These are phyloP conservation scores for Cyclotella atomus DNA, from an alignment of 108 stramenopile species.

Conservation along the genomic window DNA sequence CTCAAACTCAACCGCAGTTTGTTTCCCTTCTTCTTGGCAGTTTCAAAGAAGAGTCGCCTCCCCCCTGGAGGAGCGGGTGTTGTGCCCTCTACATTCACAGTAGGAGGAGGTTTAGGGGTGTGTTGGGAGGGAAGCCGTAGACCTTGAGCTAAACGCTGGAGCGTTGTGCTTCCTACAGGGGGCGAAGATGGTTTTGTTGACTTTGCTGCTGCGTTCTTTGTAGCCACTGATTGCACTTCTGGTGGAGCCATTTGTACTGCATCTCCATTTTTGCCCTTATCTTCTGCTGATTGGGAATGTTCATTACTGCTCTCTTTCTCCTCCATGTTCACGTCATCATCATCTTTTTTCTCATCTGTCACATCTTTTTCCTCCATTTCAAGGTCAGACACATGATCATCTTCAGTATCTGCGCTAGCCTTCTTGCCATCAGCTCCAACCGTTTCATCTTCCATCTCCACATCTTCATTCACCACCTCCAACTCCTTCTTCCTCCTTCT, in stretches of 20 bases:
- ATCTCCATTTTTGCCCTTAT: background rate
- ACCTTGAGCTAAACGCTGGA: conserved; percentile 14
- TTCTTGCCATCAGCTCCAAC: background rate
- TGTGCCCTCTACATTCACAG: background rate
- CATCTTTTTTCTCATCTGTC: background rate
- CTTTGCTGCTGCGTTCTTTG: background rate
- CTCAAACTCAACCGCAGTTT: background rate
- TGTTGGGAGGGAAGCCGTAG: conserved; percentile 45
- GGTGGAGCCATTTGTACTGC: background rate
- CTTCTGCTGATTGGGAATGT: background rate
- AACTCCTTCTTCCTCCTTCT: background rate
- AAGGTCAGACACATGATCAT: too few species aligned
- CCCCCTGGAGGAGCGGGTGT: conserved; percentile 29
- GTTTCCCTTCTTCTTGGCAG: conserved; percentile 14
- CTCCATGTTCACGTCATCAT: conserved; percentile 5
- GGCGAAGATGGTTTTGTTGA: background rate
- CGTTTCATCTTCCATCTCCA: background rate
- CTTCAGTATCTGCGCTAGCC: too few species aligned
- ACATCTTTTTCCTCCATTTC: background rate
- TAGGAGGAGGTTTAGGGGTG: conserved; percentile 24
- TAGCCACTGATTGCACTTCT: background rate
- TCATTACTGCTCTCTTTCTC: background rate
- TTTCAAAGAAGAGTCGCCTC: conserved; percentile 36
- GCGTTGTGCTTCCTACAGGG: background rate
- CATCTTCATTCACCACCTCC: background rate